Evolutionary conservation across 2,329 filamentous ascomycete species (phyloP), one percentile per base, ranked within the genome.

Genomic region (Trichoderma pleuroti): DNA sequence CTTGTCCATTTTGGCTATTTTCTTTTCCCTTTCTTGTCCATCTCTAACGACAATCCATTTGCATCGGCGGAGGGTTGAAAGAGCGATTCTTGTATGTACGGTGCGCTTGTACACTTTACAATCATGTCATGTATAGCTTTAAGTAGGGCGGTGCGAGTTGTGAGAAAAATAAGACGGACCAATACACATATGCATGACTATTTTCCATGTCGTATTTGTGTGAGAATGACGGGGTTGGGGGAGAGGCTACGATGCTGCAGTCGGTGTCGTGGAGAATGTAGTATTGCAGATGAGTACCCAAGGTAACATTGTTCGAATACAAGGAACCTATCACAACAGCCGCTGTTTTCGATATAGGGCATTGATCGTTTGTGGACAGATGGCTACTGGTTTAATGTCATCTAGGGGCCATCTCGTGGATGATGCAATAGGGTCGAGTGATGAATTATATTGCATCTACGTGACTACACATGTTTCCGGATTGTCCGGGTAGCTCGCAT

Each of bases 21-120:
- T 57, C 28, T 57, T 18, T 59, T 59, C 11, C 18, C 30, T 14
- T 59, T 46, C 39, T 60, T 68, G 39, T 70, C 32, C 46, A 63
- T 62, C 32, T 69, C 39, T 61, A 42, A 70, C 34, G 59, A 63
- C 39, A 46, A n/a, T 56, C 16, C 46, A 70, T 56, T 39, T 61
- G 36, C 39, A 56, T 63, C 42, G 46, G 67, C 16, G 36, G 46
- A 69, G 46, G 60, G 36, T 56, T 62, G 30, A 34, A 30, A 10
- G 46, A 42, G 59, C 14, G 30, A 63, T 18, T 63, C 32, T 70
- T 42, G 26, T 46, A 70, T 34, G 57, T n/a, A 60, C 54, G 64
- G 28, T 56, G 36, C 54, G 65, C 54, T 34, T 70, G 54, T 56
- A 63, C 46, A 70, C 32, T 12, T 30, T 63, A 39, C 65, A 28